phyloP scores from a whole-genome alignment of 371 early-diverging fungal species.

The Quaeritorhiza haematococci region DNA sequence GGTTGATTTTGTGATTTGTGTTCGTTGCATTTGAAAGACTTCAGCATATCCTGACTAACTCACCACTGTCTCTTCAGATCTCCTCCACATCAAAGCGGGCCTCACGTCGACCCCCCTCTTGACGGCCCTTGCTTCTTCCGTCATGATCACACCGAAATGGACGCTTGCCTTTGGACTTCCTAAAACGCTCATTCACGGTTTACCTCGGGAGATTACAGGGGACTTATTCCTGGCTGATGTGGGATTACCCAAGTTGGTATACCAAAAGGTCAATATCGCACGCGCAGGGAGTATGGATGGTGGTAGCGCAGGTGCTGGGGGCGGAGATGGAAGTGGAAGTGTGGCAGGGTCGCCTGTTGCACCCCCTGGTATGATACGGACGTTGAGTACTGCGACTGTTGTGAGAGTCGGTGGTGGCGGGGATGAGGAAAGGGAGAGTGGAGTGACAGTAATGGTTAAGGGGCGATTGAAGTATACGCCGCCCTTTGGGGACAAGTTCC shows the following conservation, averaged over 20 bases:
- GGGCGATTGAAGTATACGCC: slow-evolving; percentile 27
- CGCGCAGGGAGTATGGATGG: slow-evolving; percentile 32
- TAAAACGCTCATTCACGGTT: slow-evolving; percentile 49
- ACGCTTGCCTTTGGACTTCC: slow-evolving; percentile 75
- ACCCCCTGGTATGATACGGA: neutral
- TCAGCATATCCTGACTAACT: no score
- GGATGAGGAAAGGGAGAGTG: no score
- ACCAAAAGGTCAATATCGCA: slow-evolving; percentile 57
- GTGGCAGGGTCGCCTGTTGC: neutral
- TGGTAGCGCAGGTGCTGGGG: neutral
- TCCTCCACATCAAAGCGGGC: neutral
- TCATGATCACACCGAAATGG: slow-evolving; percentile 48
- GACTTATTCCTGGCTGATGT: slow-evolving; percentile 73
- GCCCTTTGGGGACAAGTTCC: slow-evolving; percentile 70
- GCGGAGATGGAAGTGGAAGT: neutral
- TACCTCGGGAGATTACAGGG: slow-evolving; percentile 51
- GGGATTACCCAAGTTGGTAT: slow-evolving; percentile 64
- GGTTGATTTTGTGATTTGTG: no score
- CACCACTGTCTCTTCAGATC: slow-evolving; percentile 3
- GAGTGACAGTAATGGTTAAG: no score
- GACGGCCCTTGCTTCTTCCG: no score
- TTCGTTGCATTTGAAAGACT: neutral
- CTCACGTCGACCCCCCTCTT: neutral
- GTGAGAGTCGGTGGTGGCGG: no score
- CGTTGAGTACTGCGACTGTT: no score